Conservation (phyloP, 2,329 filamentous ascomycete genomes). For the Fusarium begoniae region DNA sequence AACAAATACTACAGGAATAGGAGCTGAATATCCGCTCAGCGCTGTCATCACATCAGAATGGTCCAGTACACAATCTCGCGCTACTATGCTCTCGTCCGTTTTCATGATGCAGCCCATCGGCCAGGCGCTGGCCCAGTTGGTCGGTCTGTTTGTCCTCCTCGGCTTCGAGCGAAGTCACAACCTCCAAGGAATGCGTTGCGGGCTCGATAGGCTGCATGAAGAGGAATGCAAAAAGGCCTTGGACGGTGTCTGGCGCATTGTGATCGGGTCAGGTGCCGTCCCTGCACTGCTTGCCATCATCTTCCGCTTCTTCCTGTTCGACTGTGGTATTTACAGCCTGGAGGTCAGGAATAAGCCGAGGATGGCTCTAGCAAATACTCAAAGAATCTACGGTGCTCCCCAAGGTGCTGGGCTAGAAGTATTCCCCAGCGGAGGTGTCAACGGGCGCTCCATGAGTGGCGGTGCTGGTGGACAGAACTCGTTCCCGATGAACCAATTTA, state of each 20-base stretch:
- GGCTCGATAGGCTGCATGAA: constrained; percentile 55
- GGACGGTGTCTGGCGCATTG: constrained; percentile 73
- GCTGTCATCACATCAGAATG: constrained; percentile 76
- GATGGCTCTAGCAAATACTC: constrained; percentile 67
- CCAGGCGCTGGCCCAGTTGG: constrained; percentile 70
- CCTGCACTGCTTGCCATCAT: constrained; percentile 71
- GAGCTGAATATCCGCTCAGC: constrained; percentile 74
- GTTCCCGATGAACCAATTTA: constrained; percentile 34
- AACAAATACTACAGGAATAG: constrained; percentile 57
- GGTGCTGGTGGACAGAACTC: constrained; percentile 17
- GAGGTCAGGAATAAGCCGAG: constrained; percentile 71
- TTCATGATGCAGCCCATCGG: constrained; percentile 77
- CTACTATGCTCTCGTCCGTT: constrained; percentile 73
- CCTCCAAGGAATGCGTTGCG: constrained; percentile 57
- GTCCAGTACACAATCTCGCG: constrained; percentile 68
- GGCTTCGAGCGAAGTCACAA: constrained; percentile 55
- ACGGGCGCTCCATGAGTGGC: constrained; percentile 29
- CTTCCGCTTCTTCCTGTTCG: constrained; percentile 73
- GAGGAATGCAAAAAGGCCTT: constrained; percentile 58
- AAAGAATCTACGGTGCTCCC: constrained; percentile 63
- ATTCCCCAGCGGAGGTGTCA: constrained; percentile 20
- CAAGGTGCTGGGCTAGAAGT: constrained; percentile 28
- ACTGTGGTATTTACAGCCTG: constrained; percentile 71
- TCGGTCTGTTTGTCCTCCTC: constrained; percentile 64
- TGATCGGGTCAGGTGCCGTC: constrained; percentile 71